Evolutionary conservation across 352 stramenopile genomes (phyloP).

Genomic region (Globisporangium cylindrosporum): DNA sequence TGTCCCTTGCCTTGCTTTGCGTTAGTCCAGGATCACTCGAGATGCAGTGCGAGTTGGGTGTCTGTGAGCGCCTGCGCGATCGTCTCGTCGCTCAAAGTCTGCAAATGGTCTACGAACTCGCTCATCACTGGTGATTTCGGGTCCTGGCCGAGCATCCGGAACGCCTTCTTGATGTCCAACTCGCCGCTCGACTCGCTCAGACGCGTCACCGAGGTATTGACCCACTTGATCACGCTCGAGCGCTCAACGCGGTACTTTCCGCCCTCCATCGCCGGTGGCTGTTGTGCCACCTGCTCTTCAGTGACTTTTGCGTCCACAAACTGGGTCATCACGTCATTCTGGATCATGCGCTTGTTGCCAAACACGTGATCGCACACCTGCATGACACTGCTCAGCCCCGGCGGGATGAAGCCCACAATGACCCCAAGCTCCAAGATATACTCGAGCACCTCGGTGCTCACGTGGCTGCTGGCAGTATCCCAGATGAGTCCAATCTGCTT

Average conservation of each 20-base stretch:
- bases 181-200: not conserved
- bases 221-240: not conserved
- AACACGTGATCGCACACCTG: not conserved
- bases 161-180: not conserved
- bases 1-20: not conserved
- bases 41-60: not conserved
- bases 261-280: not conserved
- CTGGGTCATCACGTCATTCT: not conserved
- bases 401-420: not conserved
- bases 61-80: not conserved
- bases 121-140: not conserved
- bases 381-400: not conserved
- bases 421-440: not conserved
- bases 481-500: not conserved
- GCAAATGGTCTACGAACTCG: not conserved
- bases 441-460: not conserved
- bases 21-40: not conserved
- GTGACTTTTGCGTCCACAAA: not conserved
- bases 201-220: not conserved
- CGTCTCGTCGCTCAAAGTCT: not conserved
- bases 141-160: not conserved
- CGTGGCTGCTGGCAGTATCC: not conserved
- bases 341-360: not conserved
- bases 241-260: not conserved
- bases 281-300: not conserved